Conservation (phyloP, 2,329 filamentous ascomycete genomes). For the Cercospora sp. region DNA sequence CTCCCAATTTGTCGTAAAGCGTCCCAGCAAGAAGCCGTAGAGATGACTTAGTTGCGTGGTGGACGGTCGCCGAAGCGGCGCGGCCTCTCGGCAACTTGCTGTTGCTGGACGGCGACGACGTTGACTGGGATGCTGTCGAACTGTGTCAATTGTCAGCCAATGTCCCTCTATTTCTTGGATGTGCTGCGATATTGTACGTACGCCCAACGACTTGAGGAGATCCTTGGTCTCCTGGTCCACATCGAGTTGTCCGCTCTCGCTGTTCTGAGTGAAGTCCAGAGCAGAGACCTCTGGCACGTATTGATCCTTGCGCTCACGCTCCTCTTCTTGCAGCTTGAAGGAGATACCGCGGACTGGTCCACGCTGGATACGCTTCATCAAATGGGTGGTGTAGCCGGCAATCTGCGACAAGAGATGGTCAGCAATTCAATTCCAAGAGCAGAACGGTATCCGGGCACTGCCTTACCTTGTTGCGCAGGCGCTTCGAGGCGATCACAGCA, state of each 20-base stretch:
- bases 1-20: constrained; percentile 20
- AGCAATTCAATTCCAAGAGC: not conserved
- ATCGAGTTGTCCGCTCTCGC: constrained; percentile 89
- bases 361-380: constrained; percentile 99
- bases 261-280: constrained; percentile 94
- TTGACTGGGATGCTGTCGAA: constrained; percentile 98
- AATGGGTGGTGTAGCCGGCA: constrained; percentile 94
- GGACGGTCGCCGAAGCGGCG: constrained; percentile 72
- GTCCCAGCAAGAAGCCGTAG: constrained; percentile 11
- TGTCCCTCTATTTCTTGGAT: not conserved
- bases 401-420: constrained; percentile 57
- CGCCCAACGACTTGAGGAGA: constrained; percentile 95
- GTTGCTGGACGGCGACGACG: constrained; percentile 85
- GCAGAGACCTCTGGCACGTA: constrained; percentile 99
- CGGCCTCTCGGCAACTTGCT: constrained; percentile 79
- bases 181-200: constrained; percentile 48
- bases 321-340: constrained; percentile 99
- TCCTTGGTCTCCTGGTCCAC: constrained; percentile 98
- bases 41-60: constrained; percentile 32
- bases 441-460: not conserved
- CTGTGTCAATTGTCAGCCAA: constrained; percentile 50
- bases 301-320: constrained; percentile 99
- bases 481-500: constrained; percentile 98
- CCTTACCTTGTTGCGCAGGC: constrained; percentile 95
- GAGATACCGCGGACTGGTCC: constrained; percentile 99